phyloP scores from a whole-genome alignment of 768 basidiomycete species.

The Cystofilobasidium bisporidii region DNA sequence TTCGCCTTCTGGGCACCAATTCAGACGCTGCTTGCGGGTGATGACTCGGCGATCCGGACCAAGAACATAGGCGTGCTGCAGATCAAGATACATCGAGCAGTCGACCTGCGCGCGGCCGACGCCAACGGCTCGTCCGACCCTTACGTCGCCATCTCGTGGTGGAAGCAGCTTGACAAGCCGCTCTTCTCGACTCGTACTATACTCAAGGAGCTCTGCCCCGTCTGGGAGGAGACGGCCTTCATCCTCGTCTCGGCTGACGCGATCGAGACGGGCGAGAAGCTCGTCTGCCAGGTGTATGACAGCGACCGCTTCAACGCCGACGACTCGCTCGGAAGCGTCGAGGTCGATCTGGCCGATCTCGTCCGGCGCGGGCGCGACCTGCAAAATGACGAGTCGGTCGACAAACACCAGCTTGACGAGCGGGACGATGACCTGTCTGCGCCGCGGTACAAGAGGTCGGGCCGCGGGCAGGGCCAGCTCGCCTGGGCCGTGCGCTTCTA shows the following conservation, averaged over 20 bases:
- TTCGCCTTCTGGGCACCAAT: too few relatives aligned
- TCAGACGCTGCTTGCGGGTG: conserved; percentile 36
- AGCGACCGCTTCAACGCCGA: conserved; percentile 39
- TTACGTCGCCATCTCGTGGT: conserved; percentile 36
- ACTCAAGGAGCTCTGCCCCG: conserved; percentile 35
- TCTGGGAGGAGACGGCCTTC: conserved; percentile 41
- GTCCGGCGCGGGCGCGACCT: conserved; percentile 24
- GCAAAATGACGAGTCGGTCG: not conserved
- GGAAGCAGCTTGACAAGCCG: conserved; percentile 38
- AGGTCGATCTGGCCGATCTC: conserved; percentile 37
- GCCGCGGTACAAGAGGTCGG: conserved; percentile 23
- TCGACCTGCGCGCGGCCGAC: conserved; percentile 32
- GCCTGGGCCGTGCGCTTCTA: conserved; percentile 37
- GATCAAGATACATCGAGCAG: conserved; percentile 36
- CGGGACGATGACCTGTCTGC: conserved; percentile 3
- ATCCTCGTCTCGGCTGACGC: conserved; percentile 36
- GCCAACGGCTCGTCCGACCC: conserved; percentile 35
- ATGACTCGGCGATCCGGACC: conserved; percentile 36
- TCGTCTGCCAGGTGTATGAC: conserved; percentile 36
- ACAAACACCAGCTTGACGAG: not conserved
- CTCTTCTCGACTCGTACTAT: conserved; percentile 39
- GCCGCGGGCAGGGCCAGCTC: conserved; percentile 34
- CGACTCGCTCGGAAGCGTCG: conserved; percentile 38
- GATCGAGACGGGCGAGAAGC: conserved; percentile 37
- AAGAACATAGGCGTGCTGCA: conserved; percentile 37